These are phyloP conservation scores for Xylaria sp. DNA, from an alignment of 2,329 filamentous ascomycete genomes.

Conservation along the genomic window DNA sequence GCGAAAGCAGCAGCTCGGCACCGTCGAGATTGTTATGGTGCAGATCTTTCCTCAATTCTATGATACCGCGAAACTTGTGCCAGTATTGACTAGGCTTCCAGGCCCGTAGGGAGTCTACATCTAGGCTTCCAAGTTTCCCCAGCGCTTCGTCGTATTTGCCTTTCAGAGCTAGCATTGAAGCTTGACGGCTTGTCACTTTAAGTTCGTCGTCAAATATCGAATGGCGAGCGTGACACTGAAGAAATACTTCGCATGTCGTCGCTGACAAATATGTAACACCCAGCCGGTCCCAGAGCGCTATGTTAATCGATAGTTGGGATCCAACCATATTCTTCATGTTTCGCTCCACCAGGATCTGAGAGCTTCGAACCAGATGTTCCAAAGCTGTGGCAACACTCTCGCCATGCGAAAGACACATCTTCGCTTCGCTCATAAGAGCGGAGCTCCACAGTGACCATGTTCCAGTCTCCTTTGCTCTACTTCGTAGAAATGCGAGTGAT, in stretches of 20 bases:
- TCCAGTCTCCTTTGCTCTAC: conserved; percentile 84
- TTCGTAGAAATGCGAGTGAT: conserved; percentile 82
- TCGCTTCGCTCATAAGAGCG: conserved; percentile 85
- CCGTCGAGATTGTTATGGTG: conserved; percentile 64
- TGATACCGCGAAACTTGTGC: conserved; percentile 71
- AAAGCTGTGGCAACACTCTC: conserved; percentile 71
- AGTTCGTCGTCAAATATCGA: conserved; percentile 79
- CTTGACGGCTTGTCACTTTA: conserved; percentile 76
- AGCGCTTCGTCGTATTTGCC: conserved; percentile 79
- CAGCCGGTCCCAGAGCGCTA: conserved; percentile 79
- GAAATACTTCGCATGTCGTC: conserved; percentile 76
- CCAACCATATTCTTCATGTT: conserved; percentile 79
- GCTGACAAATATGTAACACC: conserved; percentile 68
- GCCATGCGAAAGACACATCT: conserved; percentile 78
- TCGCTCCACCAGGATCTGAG: conserved; percentile 81
- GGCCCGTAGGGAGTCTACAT: conserved; percentile 71
- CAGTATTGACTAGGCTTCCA: conserved; percentile 83
- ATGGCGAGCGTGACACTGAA: conserved; percentile 73
- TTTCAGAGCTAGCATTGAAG: conserved; percentile 71
- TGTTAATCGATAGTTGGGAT: conserved; percentile 76
- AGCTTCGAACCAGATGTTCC: conserved; percentile 83
- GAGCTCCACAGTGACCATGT: conserved; percentile 89
- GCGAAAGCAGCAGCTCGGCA: conserved; percentile 61
- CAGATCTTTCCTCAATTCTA: conserved; percentile 72
- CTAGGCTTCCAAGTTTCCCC: conserved; percentile 66